Conservation (phyloP, 306 rosid species). For the Pyrus pyrifolia region DNA sequence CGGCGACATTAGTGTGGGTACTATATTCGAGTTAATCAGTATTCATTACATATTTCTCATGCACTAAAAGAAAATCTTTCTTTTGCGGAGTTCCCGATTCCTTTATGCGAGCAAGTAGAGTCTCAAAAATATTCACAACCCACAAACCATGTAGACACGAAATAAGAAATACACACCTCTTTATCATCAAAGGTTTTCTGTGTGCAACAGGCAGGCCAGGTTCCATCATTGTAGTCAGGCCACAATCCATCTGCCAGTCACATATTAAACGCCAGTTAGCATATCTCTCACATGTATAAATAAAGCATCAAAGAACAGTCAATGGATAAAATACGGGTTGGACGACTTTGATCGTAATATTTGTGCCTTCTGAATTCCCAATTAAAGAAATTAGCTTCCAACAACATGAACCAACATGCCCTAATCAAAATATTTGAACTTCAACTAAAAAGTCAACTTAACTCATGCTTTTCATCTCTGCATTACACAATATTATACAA, state of each 20-base stretch:
- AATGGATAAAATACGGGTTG: not conserved
- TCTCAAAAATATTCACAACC: not conserved
- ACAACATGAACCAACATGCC: not conserved
- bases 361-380: not conserved
- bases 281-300: not conserved
- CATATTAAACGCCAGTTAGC: slow-evolving; percentile 7
- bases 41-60: not conserved
- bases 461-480: not conserved
- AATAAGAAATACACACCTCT: slow-evolving; percentile 36
- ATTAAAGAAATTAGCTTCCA: not conserved
- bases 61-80: not conserved
- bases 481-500: not conserved
- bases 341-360: not conserved
- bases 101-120: not conserved
- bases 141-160: not conserved
- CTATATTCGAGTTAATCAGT: not conserved
- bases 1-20: not conserved
- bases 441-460: not conserved
- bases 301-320: not conserved
- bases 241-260: slow-evolving; percentile 79
- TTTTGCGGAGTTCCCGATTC: not conserved
- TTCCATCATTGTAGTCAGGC: slow-evolving; percentile 96
- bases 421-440: not conserved
- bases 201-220: slow-evolving; percentile 90
- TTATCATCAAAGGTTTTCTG: slow-evolving; percentile 50